These are phyloP conservation scores for Apiospora arundinis DNA, from an alignment of 2,329 filamentous ascomycete genomes.

Conservation along the genomic window DNA sequence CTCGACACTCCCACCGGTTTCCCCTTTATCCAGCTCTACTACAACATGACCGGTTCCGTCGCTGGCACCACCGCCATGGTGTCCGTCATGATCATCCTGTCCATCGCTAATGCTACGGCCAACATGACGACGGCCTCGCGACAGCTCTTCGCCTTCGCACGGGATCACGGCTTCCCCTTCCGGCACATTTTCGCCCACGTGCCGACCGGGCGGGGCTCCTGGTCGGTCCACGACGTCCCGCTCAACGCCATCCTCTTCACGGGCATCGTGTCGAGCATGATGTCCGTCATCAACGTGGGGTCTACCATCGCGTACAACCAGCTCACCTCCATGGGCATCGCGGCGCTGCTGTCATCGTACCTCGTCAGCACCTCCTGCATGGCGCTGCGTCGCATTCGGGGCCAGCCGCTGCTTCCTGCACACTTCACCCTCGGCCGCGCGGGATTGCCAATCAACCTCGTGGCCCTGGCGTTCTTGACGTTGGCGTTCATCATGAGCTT, in stretches of 20 bases:
- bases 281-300: conserved; percentile 58
- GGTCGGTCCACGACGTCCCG: conserved; percentile 42
- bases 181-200: conserved; percentile 15
- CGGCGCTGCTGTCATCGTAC: conserved; percentile 58
- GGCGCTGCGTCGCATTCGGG: conserved; percentile 48
- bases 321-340: conserved; percentile 57
- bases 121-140: conserved; percentile 43
- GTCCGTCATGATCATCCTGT: conserved; percentile 47
- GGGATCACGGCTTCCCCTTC: conserved; percentile 48
- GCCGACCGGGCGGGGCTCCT: conserved; percentile 24
- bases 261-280: conserved; percentile 49
- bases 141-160: conserved; percentile 50
- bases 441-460: conserved; percentile 50
- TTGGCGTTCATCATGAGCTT: conserved; percentile 29
- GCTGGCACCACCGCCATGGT: conserved; percentile 54
- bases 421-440: conserved; percentile 45
- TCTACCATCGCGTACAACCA: conserved; percentile 59
- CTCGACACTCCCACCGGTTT: conserved; percentile 38
- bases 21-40: conserved; percentile 42
- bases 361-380: conserved; percentile 54
- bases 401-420: conserved; percentile 28
- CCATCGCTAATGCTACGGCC: conserved; percentile 46
- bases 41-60: conserved; percentile 40
- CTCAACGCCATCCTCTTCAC: conserved; percentile 54
- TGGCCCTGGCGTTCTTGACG: conserved; percentile 50